These are phyloP conservation scores for Sphaerulina vaccinii DNA, from an alignment of 2,329 filamentous ascomycete species.

Conservation along the genomic window DNA sequence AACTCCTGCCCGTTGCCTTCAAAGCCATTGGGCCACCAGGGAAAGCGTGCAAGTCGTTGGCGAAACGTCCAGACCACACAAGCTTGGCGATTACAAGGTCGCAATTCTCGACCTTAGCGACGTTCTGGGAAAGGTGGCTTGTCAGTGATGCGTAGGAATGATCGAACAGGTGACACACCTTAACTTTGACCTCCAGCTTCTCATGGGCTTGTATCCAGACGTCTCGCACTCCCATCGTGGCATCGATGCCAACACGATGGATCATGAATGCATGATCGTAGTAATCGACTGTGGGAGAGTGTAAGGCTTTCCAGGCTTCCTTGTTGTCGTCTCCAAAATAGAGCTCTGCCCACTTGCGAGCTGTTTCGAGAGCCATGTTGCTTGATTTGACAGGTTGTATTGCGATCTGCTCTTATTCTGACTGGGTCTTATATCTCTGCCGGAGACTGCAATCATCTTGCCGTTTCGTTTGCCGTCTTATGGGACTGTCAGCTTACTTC, in stretches of 20 bases:
- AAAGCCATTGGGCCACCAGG: constrained; percentile 1
- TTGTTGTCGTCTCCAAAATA: no score
- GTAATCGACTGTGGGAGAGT: constrained; percentile 5
- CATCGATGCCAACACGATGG: constrained; percentile 1
- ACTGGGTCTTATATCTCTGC: no score
- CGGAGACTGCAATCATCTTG: no score
- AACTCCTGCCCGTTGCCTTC: constrained; percentile 9
- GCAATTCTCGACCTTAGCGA: neutral
- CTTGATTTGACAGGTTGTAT: no score
- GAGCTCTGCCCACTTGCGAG: no score
- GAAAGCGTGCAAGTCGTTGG: neutral
- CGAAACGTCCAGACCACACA: constrained; percentile 1
- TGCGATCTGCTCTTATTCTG: no score
- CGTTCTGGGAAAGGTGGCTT: neutral
- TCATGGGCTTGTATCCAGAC: constrained; percentile 7
- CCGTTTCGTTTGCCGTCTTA: no score
- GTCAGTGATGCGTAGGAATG: neutral
- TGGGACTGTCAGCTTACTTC: no score
- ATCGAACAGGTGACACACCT: no score
- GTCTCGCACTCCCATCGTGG: constrained; percentile 3
- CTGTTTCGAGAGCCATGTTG: no score
- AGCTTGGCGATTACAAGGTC: neutral
- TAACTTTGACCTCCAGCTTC: constrained; percentile 4
- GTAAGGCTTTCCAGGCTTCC: neutral
- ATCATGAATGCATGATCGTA: constrained; percentile 11